Conservation (phyloP, 306 rosid species). For the Adenanthera pavonina region DNA sequence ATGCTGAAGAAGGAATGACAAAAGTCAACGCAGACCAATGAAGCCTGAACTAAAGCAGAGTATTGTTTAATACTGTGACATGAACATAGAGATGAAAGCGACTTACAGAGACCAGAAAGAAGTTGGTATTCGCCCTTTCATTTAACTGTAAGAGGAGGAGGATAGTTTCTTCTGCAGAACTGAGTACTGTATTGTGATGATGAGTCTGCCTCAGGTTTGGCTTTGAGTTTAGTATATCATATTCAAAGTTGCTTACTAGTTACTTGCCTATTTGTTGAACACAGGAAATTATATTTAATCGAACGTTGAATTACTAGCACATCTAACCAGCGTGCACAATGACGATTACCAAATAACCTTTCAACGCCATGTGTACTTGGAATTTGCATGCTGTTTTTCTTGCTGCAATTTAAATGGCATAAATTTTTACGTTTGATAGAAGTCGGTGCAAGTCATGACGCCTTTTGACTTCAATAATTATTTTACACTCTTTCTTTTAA, state of each 20-base stretch:
- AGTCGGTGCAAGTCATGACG: no score
- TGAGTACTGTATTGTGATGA: neutral
- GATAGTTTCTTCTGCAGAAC: constrained; percentile 12
- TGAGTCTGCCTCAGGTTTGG: neutral
- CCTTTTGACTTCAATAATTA: neutral
- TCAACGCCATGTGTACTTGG: neutral
- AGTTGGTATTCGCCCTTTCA: constrained; percentile 3
- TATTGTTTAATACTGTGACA: neutral
- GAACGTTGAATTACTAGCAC: neutral
- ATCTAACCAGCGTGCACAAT: neutral
- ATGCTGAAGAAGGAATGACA: neutral
- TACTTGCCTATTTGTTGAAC: neutral
- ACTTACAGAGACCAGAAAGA: constrained; percentile 38
- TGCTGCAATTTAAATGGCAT: no score
- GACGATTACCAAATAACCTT: neutral
- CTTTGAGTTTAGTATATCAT: neutral
- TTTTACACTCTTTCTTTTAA: neutral
- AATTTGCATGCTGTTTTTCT: neutral
- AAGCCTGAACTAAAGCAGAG: neutral
- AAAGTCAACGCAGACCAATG: constrained; percentile 20
- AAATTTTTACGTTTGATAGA: no score
- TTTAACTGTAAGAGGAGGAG: neutral
- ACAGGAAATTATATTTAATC: neutral
- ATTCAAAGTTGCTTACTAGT: neutral
- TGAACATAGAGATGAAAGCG: neutral